Evolutionary conservation across 768 basidiomycete genomes (phyloP).

Genomic region (Tubosaeta sp.): DNA sequence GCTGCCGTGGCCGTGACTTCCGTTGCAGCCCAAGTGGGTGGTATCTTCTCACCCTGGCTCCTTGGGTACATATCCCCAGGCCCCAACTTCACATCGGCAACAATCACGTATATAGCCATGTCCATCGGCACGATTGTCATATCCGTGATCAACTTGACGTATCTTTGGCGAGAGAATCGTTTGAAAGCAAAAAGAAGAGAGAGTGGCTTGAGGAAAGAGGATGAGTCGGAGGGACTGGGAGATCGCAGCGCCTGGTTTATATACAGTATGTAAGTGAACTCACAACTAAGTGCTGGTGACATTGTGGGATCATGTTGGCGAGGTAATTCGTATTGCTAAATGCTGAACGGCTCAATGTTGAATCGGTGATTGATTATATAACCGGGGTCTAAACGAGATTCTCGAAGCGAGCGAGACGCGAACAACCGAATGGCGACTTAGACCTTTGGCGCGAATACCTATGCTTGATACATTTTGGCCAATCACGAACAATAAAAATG

Average conservation of each 20-base stretch:
- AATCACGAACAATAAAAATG: not conserved
- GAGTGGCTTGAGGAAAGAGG: slow-evolving; percentile 22
- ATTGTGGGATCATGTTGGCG: too few relatives aligned
- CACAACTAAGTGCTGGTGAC: not conserved
- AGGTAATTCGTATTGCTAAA: too few relatives aligned
- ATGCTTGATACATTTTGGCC: not conserved
- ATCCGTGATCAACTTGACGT: slow-evolving; percentile 35
- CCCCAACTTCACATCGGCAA: slow-evolving; percentile 49
- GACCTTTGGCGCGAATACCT: not conserved
- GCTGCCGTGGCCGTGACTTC: slow-evolving; percentile 53
- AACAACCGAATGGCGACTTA: too few relatives aligned
- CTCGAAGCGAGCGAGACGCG: too few relatives aligned
- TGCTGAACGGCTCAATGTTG: too few relatives aligned
- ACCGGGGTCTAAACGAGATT: too few relatives aligned
- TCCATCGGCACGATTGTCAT: slow-evolving; percentile 38
- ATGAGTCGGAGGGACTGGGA: slow-evolving; percentile 42
- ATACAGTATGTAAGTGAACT: slow-evolving; percentile 37
- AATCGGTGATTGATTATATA: too few relatives aligned
- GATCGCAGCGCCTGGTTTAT: slow-evolving; percentile 55
- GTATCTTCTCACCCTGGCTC: slow-evolving; percentile 60
- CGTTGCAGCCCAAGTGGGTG: slow-evolving; percentile 52
- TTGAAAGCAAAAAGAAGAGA: slow-evolving; percentile 39
- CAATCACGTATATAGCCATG: slow-evolving; percentile 33
- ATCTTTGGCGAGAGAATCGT: slow-evolving; percentile 41
- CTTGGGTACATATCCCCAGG: slow-evolving; percentile 46